Percentiles rank a stretch among this genome's conserved stretches.
These are phyloP conservation scores for Lactifluus rugatus DNA, from an alignment of 768 basidiomycete species.

Conservation along the genomic window DNA sequence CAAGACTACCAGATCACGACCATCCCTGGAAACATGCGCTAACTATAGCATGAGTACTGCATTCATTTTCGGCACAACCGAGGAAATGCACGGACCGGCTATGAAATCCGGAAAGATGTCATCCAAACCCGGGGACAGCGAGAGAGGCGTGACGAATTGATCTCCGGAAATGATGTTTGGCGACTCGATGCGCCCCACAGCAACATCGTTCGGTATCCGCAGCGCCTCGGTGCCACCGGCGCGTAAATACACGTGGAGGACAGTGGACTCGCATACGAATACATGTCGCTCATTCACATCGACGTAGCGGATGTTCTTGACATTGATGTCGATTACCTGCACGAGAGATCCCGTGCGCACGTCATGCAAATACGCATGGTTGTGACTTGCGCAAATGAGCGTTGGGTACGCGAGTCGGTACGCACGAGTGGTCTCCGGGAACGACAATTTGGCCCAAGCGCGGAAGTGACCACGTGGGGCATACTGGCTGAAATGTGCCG, in stretches of 20 bases:
- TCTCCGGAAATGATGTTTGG: neutral
- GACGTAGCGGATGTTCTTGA: slow-evolving; percentile 40
- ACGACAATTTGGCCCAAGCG: slow-evolving; percentile 48
- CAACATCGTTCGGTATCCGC: slow-evolving; percentile 22
- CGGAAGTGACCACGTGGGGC: slow-evolving; percentile 42
- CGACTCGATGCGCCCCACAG: neutral
- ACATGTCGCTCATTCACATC: slow-evolving; percentile 51
- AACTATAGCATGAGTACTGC: neutral
- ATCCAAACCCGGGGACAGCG: neutral
- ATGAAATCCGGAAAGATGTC: neutral
- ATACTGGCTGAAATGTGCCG: slow-evolving; percentile 12
- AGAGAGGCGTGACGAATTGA: neutral
- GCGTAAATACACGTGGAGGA: slow-evolving; percentile 48
- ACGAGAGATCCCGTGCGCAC: slow-evolving; percentile 40
- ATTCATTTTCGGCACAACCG: neutral
- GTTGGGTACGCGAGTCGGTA: slow-evolving; percentile 63
- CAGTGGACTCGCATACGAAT: slow-evolving; percentile 44
- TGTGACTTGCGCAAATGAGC: slow-evolving; percentile 39
- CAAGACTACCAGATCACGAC: slow-evolving; percentile 28
- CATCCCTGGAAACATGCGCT: slow-evolving; percentile 33
- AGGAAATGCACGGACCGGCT: slow-evolving; percentile 2
- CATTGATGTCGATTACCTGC: slow-evolving; percentile 38
- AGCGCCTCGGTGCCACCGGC: slow-evolving; percentile 36
- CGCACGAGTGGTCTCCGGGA: slow-evolving; percentile 38
- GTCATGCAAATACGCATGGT: slow-evolving; percentile 52